Evolutionary conservation across 2,329 filamentous ascomycete genomes (phyloP), one percentile per base, ranked within the genome.

Genomic region (Colletotrichum tropicicola): DNA sequence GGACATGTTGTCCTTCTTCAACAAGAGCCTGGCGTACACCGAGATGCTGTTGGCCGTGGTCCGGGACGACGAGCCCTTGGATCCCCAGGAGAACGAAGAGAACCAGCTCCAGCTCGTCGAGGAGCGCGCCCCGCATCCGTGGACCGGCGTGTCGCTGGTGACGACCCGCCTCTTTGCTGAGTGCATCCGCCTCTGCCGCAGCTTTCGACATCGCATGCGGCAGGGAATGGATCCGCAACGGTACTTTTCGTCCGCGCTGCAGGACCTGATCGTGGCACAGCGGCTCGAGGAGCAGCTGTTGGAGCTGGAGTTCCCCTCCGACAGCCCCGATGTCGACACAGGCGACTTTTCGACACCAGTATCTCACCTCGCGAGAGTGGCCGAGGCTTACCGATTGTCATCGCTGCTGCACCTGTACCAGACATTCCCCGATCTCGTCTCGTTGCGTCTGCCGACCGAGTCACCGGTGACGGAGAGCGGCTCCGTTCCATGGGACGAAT

Each of bases 401-500:
- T 74, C 78, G 0, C 61, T 80, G 15, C 68, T 80, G 3, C 78
- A 80, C 35, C 74, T 80, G 2, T 80, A 80, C 66, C 74, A 79
- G 48, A 79, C 78, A 0, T 78, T 78, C 4, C 76, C 75, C 0
- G 75, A 78, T 6, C 58, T 78, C 2, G 73, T 76, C 0, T 61
- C 73, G 0, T 45, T 74, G 3, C 70, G 75, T 1, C 60, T 78
- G 2, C 75, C 76, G 5, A 58, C 68, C 15, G 67, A 70, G 0
- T 59, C 21, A 6, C 57, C 45, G 23, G 51, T 43, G 56, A 51
- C 48, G 32, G 68, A 60, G 47, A 65, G 41, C 21, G 61, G 61
- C 21, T 65, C 6, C 6, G 70, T 76, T 1, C 70, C 74, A 0
- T 79, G 77, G 75, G 73, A 78, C 10, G 72, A 75, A 32, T 78